Percentiles rank a stretch among this genome's conserved stretches.
Conservation (phyloP, 2,329 filamentous ascomycete species). For the Beauveria rudraprayagi region DNA sequence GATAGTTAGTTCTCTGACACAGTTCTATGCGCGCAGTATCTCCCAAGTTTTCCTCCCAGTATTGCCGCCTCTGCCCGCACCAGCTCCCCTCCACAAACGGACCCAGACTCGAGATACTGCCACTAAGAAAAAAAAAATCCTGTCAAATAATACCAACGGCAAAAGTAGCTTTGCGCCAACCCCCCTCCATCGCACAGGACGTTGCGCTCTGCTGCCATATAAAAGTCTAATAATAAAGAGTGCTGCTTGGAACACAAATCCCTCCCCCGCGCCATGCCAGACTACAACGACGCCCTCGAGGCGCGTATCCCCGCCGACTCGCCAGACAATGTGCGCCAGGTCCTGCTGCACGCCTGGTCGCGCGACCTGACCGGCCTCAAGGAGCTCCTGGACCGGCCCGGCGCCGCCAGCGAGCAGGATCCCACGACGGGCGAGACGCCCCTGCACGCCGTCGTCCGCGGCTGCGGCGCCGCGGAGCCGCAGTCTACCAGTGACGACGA, state of each 20-base stretch:
- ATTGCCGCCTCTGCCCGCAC: conserved; percentile 9
- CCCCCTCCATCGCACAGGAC: not conserved
- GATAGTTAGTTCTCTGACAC: not conserved
- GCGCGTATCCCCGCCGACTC: conserved; percentile 46
- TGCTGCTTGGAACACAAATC: not conserved
- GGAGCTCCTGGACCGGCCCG: conserved; percentile 57
- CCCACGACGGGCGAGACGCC: conserved; percentile 78
- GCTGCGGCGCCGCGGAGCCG: conserved; percentile 40
- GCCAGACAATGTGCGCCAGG: conserved; percentile 40
- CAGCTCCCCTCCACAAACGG: not conserved
- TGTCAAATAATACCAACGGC: not conserved
- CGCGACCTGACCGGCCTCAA: conserved; percentile 60
- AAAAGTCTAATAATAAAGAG: not conserved
- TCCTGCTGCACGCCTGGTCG: conserved; percentile 47
- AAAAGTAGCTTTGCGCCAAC: not conserved
- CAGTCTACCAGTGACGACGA: conserved; percentile 22
- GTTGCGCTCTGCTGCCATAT: not conserved
- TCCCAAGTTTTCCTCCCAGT: conserved; percentile 4
- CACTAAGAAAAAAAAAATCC: not conserved
- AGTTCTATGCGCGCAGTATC: not conserved
- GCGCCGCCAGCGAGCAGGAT: conserved; percentile 69
- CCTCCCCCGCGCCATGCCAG: conserved; percentile 18
- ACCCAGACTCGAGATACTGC: not conserved
- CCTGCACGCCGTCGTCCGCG: conserved; percentile 82
- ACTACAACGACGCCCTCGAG: conserved; percentile 41